Percentiles rank a stretch among this genome's conserved stretches.
phyloP scores from a whole-genome alignment of 164 flowering plant genomes.

The Chloranthus sessilifolius region DNA sequence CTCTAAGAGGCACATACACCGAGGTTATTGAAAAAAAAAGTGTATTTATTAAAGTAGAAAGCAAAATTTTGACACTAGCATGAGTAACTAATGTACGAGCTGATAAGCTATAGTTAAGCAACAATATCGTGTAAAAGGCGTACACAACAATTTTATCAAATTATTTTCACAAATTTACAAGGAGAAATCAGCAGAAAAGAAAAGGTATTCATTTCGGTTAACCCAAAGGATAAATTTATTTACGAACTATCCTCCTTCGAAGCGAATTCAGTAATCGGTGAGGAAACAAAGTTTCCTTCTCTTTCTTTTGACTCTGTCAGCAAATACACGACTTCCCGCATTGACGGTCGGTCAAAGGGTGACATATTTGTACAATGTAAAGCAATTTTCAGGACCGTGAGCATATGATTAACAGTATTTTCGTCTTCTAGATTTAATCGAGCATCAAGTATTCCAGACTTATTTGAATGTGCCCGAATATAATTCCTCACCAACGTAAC shows the following conservation, averaged over 20 bases:
- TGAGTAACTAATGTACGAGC: too few relatives aligned
- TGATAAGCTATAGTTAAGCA: too few relatives aligned
- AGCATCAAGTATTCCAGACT: slow-evolving; percentile 56
- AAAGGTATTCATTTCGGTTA: slow-evolving; percentile 9
- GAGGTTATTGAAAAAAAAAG: too few relatives aligned
- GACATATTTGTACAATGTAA: slow-evolving; percentile 69
- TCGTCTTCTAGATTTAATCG: slow-evolving; percentile 49
- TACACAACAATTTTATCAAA: slow-evolving; percentile 13
- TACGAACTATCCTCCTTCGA: slow-evolving; percentile 24
- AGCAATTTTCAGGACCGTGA: slow-evolving; percentile 72
- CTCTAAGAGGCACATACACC: too few relatives aligned
- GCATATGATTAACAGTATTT: slow-evolving; percentile 57
- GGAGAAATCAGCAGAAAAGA: slow-evolving; percentile 20
- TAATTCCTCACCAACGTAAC: slow-evolving; percentile 65
- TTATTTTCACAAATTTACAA: slow-evolving; percentile 13
- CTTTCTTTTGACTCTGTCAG: slow-evolving; percentile 61
- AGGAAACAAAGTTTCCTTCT: slow-evolving; percentile 20
- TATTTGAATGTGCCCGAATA: slow-evolving; percentile 50
- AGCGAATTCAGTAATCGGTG: slow-evolving; percentile 29
- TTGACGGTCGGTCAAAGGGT: slow-evolving; percentile 82
- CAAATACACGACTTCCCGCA: slow-evolving; percentile 87
- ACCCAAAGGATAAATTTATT: slow-evolving; percentile 11
- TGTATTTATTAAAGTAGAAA: too few relatives aligned
- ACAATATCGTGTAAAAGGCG: slow-evolving; percentile 2
- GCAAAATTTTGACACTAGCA: too few relatives aligned